Evolutionary conservation across 345 rosid species (phyloP), one percentile per base, ranked within the genome.

Genomic region (Eucalyptus regnans): DNA sequence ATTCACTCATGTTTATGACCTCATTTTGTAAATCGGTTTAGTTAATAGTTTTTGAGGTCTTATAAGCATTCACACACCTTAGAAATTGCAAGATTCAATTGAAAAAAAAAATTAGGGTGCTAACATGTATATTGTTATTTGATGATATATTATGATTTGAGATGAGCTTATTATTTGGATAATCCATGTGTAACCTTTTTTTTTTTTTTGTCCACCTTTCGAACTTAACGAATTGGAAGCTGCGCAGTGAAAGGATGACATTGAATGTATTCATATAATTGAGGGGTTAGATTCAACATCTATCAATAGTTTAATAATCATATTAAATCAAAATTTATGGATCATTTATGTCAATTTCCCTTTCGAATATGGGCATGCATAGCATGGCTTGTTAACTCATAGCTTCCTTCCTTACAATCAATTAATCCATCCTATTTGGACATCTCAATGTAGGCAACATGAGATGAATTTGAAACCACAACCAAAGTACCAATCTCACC

Each of bases 371-470:
- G 29, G 44, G 1, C 7, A 33, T 8, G 11, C 11, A 31, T 84
- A 12, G 20, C 50, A 50, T 50, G 33, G 33, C 43, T 15, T 12
- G 25, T 86, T 17, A 2, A 50, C 5, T 9, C 1, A 6, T 9
- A 5, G 48, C 20, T 18, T 17, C 54, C 14, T 41, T 50, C 46
- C 15, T 27, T 15, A 18, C 15, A 51, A 31, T 33, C 62, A 76
- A 41, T 86, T 51, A 8, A 51, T 50, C 60, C 33, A 41, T 44
- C 22, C 87, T 71, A 37, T 12, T 85, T 87, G 56, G 90, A 88
- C 27, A 62, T 86, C 88, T 90, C 90, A 50, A 90, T 89, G 91
- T 49, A 92, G 15, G 88, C 94, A 81, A 90, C 43, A 79, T 89
- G 90, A 29, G 92, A 87, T 14, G 92, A 17, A 79, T 89, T 89